Evolutionary conservation across 371 early-diverging fungal genomes (phyloP).

Genomic region (Mucor circinelloides): DNA sequence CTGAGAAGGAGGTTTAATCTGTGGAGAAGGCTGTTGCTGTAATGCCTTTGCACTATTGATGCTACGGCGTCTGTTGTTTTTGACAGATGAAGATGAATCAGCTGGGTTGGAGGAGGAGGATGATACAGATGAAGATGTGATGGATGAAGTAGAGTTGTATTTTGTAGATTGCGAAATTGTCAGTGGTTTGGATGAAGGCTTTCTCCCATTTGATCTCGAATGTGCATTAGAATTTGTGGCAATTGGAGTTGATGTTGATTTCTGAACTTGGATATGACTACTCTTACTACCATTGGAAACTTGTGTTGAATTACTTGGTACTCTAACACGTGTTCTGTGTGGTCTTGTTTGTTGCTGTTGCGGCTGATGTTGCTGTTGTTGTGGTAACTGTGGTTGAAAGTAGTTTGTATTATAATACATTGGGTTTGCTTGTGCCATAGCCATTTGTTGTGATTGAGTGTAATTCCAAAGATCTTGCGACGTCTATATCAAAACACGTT

Average conservation of each 20-base stretch:
- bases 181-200: conserved; percentile 13
- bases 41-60: not conserved
- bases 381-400: conserved; percentile 7
- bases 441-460: not conserved
- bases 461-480: not conserved
- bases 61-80: conserved; percentile 12
- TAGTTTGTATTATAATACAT: conserved; percentile 1
- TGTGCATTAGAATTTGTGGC: not conserved
- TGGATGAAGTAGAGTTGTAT: conserved; percentile 4
- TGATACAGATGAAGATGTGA: conserved; percentile 1
- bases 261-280: conserved; percentile 26
- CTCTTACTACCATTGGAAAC: not conserved
- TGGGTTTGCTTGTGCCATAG: not conserved
- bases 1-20: conserved; percentile 1
- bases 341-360: conserved; percentile 8
- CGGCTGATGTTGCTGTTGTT: conserved; percentile 13
- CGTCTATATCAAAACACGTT: conserved; percentile 12
- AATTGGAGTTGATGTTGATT: conserved; percentile 34
- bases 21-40: not conserved
- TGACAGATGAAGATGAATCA: not conserved
- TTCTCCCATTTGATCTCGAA: not conserved
- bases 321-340: conserved; percentile 10
- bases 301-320: conserved; percentile 16
- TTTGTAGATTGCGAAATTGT: conserved; percentile 7
- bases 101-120: not conserved